A percentile compares a stretch with the other conserved stretches of the same genome.
Evolutionary conservation across 1,284 basidiomycete species (phyloP).

Genomic region (Austroboletus niveus): DNA sequence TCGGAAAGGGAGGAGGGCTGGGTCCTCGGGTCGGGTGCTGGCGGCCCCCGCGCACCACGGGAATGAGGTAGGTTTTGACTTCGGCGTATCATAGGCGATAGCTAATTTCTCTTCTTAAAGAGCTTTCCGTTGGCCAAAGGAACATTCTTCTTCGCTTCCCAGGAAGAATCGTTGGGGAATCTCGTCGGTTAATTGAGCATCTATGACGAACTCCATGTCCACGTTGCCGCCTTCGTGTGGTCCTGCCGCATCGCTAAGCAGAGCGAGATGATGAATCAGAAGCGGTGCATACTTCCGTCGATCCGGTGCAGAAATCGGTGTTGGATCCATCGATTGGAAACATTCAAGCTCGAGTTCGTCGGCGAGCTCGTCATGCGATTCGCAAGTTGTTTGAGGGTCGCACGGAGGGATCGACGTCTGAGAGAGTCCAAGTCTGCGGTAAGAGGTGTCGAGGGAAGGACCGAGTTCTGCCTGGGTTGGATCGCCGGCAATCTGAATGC

Average conservation of each 20-base stretch:
- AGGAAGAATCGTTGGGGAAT: constrained; percentile 38
- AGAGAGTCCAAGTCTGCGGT: constrained; percentile 50
- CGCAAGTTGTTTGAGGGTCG: constrained; percentile 47
- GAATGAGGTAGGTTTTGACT: constrained; percentile 42
- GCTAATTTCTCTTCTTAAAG: constrained; percentile 40
- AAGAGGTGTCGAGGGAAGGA: constrained; percentile 70
- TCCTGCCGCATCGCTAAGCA: constrained; percentile 40
- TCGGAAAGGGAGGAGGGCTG: constrained; percentile 66
- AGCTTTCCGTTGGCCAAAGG: constrained; percentile 9
- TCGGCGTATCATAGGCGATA: constrained; percentile 59
- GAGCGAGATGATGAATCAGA: constrained; percentile 42
- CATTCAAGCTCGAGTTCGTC: constrained; percentile 33
- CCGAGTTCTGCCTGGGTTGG: constrained; percentile 61
- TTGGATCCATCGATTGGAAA: constrained; percentile 43
- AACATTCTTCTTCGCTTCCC: constrained; percentile 21
- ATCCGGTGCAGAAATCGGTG: constrained; percentile 42
- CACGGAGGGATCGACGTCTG: constrained; percentile 39
- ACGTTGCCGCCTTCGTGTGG: constrained; percentile 31
- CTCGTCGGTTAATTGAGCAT: constrained; percentile 56
- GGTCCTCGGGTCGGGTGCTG: constrained; percentile 63
- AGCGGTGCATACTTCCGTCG: constrained; percentile 36
- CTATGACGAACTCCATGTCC: constrained; percentile 67
- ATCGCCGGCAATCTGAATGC: background rate
- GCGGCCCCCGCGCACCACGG: background rate
- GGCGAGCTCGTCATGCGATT: constrained; percentile 42